Percentiles rank a stretch among this genome's conserved stretches.
Evolutionary conservation across 805 yeast species (phyloP).

Genomic region (Saturnispora galanensis): DNA sequence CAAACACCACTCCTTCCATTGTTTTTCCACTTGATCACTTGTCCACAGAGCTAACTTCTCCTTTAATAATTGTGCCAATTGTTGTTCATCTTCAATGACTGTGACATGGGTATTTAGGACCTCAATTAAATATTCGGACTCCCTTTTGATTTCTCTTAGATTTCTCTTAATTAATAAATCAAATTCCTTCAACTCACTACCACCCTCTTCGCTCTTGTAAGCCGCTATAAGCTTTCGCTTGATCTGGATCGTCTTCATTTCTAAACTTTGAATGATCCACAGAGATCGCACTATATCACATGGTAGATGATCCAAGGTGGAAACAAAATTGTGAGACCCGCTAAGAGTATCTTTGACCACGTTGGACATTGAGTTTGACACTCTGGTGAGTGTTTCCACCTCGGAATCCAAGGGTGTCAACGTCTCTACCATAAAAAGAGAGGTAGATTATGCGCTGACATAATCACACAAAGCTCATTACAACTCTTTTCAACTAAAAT

Average conservation of each 20-base stretch:
- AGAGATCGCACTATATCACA: slow-evolving; percentile 30
- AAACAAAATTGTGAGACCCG: slow-evolving; percentile 27
- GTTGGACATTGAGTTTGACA: not conserved
- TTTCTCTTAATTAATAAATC: slow-evolving; percentile 13
- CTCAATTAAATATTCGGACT: slow-evolving; percentile 17
- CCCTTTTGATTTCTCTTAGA: slow-evolving; percentile 19
- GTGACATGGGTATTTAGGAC: slow-evolving; percentile 18
- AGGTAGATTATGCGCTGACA: not conserved
- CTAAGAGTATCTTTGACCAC: slow-evolving; percentile 19
- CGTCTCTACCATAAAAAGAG: not conserved
- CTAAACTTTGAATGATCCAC: slow-evolving; percentile 29
- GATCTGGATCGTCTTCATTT: slow-evolving; percentile 17
- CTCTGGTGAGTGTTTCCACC: not conserved
- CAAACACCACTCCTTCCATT: slow-evolving; percentile 18
- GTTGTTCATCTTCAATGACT: slow-evolving; percentile 19
- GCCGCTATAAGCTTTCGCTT: not conserved
- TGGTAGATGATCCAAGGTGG: slow-evolving; percentile 30
- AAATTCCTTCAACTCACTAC: not conserved
- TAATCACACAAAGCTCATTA: not conserved
- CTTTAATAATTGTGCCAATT: slow-evolving; percentile 2
- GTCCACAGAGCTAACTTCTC: slow-evolving; percentile 12
- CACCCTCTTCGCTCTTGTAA: too few species aligned
- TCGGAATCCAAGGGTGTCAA: not conserved
- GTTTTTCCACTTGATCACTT: slow-evolving; percentile 12
- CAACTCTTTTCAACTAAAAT: slow-evolving; percentile 1